Base-by-base conservation (phyloP, 257 asterid species). In the Solanum chmielewskii region DNA sequence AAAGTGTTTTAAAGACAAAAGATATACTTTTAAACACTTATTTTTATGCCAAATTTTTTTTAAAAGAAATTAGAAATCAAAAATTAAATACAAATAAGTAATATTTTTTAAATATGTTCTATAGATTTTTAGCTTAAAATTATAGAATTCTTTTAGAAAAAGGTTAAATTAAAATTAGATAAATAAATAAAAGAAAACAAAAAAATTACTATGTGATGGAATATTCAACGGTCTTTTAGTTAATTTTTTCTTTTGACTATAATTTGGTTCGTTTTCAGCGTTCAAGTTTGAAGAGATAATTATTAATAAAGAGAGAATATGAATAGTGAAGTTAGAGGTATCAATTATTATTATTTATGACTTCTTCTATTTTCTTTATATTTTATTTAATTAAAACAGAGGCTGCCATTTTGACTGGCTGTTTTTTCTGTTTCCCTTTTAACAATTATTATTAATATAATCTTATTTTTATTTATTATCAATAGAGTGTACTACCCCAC, bases 331-430 rank as follows among this genome's bases (percentile, higher is more conserved):
- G 56, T 37, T 18, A 27, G 66, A 56, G 25, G 45, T 21, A 41
- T 25, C 44, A 37, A 37, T 37, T 37, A 37, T 37, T 1, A 45
- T 20, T 25, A 83, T 56, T 49, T n/a, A 20, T 60, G 44, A 62
- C 21, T 71, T 71, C 11, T 71, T 82, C 45, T 71, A 2, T 41
- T 70, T 82, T 15, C 13, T 25, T 60, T 69, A 6, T 12, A 37
- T 68, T 45, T 45, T 12, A 45, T 12, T 45, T 12, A 45, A 71
- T 42, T 0, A 45, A 45, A 71, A 42, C 0, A 44, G 78, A 60
- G 62, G 78, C 85, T 88, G 81, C 87, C 42, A 23, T 1, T 77
- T 88, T 66, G 88, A 88, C 86, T 66, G 81, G 74, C 21, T 73
- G 83, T 12, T 33, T 12, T 33, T 29, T 18, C 11, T 80, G 4